A percentile compares a stretch with the other conserved stretches of the same genome.
Conservation (phyloP, 371 early-diverging fungal genomes). For the Fennellomyces sp. region DNA sequence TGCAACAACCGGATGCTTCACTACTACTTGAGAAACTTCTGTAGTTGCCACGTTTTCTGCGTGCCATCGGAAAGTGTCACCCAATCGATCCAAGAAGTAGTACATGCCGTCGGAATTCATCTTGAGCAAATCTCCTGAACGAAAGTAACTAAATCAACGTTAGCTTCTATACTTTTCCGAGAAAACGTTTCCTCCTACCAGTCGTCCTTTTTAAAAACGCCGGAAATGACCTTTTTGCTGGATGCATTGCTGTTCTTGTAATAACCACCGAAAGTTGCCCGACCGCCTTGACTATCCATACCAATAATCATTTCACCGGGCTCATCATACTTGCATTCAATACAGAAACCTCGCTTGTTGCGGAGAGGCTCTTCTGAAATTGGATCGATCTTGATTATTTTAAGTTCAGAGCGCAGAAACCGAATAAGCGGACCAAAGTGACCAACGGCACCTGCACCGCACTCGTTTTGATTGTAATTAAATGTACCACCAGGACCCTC, state of each 20-base stretch:
- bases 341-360: constrained; percentile 42
- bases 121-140: constrained; percentile 68
- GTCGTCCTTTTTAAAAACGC: constrained; percentile 33
- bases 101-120: constrained; percentile 58
- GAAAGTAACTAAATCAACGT: constrained; percentile 48
- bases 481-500: constrained; percentile 31
- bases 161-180: no score
- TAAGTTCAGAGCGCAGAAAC: constrained; percentile 15
- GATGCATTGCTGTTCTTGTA: constrained; percentile 51
- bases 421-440: constrained; percentile 30
- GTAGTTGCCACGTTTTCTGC: constrained; percentile 73
- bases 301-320: constrained; percentile 53
- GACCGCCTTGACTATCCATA: constrained; percentile 20
- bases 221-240: constrained; percentile 47
- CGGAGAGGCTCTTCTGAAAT: constrained; percentile 28
- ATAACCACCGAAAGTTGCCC: constrained; percentile 34
- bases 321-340: constrained; percentile 32
- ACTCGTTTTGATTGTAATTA: constrained; percentile 46
- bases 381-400: constrained; percentile 35
- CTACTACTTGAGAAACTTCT: constrained; percentile 64
- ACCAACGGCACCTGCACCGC: constrained; percentile 59
- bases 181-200: constrained; percentile 15
- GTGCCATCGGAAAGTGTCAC: constrained; percentile 77
- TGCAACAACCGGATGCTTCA: constrained; percentile 53
- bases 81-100: constrained; percentile 77